Conservation (phyloP, 2,329 filamentous ascomycete genomes). For the Monilinia aucupariae region DNA sequence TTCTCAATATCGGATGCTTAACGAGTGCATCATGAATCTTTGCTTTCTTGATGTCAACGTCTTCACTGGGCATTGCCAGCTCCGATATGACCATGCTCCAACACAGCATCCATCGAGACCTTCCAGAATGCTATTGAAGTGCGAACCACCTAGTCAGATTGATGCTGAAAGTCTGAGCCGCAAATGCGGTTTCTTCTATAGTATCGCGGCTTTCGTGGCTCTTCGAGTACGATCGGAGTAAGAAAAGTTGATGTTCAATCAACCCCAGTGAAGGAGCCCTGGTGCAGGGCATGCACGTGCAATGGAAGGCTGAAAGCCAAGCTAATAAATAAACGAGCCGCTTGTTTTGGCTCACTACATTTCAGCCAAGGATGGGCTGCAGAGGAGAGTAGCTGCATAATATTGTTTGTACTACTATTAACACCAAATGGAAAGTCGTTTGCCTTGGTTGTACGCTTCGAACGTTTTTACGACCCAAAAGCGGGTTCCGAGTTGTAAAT, state of each 20-base stretch:
- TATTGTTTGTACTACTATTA: neutral
- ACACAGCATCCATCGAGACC: neutral
- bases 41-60: neutral
- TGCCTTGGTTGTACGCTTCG: too few relatives aligned
- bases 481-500: neutral
- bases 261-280: neutral
- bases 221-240: neutral
- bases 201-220: neutral
- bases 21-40: neutral
- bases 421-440: neutral
- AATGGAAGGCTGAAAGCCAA: neutral
- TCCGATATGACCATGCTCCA: neutral
- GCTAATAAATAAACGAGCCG: conserved; percentile 15
- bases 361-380: neutral
- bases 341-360: conserved; percentile 5
- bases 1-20: neutral
- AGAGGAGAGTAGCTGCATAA: conserved; percentile 1
- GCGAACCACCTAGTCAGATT: neutral
- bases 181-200: neutral
- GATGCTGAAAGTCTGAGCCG: neutral
- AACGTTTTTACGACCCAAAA: neutral
- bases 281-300: neutral
- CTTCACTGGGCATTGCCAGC: neutral
- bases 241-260: neutral
- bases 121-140: neutral